Conservation (phyloP, 2,329 filamentous ascomycete species). For the Monosporascus sp. region DNA sequence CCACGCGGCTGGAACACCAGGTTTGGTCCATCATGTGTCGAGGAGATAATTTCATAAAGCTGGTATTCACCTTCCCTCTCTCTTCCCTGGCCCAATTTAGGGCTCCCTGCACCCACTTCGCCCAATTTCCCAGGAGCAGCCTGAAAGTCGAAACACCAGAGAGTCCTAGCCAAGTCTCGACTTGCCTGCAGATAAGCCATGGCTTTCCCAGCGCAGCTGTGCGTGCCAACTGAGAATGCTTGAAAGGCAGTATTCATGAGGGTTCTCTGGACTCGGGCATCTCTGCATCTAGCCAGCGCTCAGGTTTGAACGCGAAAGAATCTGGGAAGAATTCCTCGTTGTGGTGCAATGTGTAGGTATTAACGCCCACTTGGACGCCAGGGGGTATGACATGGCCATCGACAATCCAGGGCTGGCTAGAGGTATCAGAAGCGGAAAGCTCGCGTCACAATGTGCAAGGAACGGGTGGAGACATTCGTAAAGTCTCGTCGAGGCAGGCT, state of each 20-base stretch:
- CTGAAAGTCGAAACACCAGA: conserved; percentile 33
- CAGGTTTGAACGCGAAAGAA: conserved; percentile 8
- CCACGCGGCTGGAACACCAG: background rate
- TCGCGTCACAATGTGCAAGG: conserved; percentile 10
- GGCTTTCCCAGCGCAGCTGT: conserved; percentile 25
- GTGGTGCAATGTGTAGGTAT: conserved; percentile 15
- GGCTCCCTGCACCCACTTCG: background rate
- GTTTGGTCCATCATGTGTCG: background rate
- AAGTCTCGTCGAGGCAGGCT: conserved; percentile 12
- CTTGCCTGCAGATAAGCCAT: conserved; percentile 26
- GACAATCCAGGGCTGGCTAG: conserved; percentile 3
- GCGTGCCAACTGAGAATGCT: conserved; percentile 15
- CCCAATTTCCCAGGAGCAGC: background rate
- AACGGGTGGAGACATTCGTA: conserved; percentile 14
- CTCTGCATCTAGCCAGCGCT: conserved; percentile 6
- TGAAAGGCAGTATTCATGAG: background rate
- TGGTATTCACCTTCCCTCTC: background rate
- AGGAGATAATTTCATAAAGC: background rate
- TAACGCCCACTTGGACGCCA: conserved; percentile 12
- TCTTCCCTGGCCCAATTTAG: background rate
- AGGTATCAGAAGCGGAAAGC: conserved; percentile 2
- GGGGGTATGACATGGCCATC: conserved; percentile 12
- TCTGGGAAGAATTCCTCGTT: conserved; percentile 12
- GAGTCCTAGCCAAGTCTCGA: conserved; percentile 33
- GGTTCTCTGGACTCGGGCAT: no score